Evolutionary conservation across 371 early-diverging fungal genomes (phyloP).

Genomic region (Phascolomyces articulosus): DNA sequence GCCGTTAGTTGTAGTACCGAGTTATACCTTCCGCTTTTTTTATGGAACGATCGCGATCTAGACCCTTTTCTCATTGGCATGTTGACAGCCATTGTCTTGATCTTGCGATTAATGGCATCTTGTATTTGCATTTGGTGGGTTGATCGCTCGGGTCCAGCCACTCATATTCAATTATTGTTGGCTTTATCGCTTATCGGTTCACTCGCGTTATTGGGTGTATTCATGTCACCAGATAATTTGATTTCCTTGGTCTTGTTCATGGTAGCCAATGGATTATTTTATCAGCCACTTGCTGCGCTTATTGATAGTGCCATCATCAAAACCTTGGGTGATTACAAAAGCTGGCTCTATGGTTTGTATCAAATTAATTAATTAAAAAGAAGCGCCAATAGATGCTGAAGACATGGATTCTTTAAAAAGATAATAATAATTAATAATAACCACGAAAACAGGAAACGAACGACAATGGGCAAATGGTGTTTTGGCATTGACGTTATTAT

Average conservation of each 20-base stretch:
- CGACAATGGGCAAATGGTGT: constrained; percentile 14
- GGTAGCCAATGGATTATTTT: constrained; percentile 26
- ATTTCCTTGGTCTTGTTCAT: neutral
- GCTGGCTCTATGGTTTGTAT: constrained; percentile 37
- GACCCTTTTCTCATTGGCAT: constrained; percentile 16
- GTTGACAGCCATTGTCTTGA: constrained; percentile 14
- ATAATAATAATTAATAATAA: neutral
- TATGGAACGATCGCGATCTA: constrained; percentile 12
- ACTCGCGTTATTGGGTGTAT: constrained; percentile 1
- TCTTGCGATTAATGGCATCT: constrained; percentile 11
- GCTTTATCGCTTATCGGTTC: constrained; percentile 9
- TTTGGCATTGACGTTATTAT: neutral
- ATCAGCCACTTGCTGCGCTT: constrained; percentile 32
- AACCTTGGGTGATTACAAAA: constrained; percentile 33
- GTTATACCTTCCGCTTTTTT: constrained; percentile 12
- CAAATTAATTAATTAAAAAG: neutral
- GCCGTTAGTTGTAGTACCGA: constrained; percentile 11
- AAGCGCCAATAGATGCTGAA: neutral
- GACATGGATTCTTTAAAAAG: no score
- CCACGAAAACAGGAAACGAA: neutral
- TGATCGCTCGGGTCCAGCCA: constrained; percentile 9
- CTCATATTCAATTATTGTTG: constrained; percentile 6
- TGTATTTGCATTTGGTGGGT: constrained; percentile 10
- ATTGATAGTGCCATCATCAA: constrained; percentile 36
- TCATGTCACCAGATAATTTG: neutral